Evolutionary conservation across 129 eudicot species (phyloP).

Genomic region (Kitagawia praeruptora): DNA sequence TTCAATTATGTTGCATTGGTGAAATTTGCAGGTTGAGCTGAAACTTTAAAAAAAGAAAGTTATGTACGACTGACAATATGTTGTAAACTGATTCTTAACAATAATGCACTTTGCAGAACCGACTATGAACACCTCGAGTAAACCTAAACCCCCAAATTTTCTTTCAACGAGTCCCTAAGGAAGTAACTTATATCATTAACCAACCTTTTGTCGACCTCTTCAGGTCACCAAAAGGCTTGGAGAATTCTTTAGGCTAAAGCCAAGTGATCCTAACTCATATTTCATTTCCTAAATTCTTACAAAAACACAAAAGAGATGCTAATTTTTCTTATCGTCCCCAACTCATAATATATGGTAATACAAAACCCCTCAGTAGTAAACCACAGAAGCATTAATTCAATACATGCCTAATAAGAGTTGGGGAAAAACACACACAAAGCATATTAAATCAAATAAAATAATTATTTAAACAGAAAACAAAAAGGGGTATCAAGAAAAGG

Average conservation of each 20-base stretch:
- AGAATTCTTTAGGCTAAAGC: background rate
- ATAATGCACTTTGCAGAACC: background rate
- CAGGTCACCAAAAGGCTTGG: no score
- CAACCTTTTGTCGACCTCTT: no score
- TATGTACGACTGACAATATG: background rate
- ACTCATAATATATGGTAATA: background rate
- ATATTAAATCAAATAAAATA: background rate
- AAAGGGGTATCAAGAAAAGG: background rate
- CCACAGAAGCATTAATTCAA: background rate
- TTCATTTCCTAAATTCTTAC: background rate
- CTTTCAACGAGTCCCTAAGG: background rate
- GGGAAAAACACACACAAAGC: background rate
- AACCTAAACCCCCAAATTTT: background rate
- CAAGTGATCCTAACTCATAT: background rate
- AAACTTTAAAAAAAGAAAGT: background rate
- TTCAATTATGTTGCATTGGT: background rate
- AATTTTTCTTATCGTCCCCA: no score
- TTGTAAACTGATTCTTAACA: background rate
- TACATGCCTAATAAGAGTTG: background rate
- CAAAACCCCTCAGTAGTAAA: no score
- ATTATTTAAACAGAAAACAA: background rate
- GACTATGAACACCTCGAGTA: background rate
- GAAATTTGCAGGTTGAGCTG: background rate
- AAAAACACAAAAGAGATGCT: background rate
- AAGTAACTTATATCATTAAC: no score